Conservation (phyloP, 2,329 filamentous ascomycete species). For the Neofusicoccum sp. region DNA sequence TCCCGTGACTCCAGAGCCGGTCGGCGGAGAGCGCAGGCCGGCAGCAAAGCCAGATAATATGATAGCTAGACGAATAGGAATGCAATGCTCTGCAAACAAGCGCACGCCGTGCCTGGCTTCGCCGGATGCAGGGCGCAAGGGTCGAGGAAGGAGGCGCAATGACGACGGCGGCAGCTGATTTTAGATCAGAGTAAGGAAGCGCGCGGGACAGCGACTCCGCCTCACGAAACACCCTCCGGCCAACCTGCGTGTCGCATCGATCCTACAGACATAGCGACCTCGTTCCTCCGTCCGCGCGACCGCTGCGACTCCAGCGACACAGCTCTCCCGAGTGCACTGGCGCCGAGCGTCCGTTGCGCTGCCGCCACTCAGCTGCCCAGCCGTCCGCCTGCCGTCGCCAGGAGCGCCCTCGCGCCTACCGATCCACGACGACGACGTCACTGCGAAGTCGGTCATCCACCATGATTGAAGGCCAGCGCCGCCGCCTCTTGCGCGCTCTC, state of each 20-base stretch:
- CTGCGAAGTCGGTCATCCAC: constrained; percentile 19
- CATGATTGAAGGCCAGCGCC: constrained; percentile 48
- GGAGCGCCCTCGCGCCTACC: constrained; percentile 19
- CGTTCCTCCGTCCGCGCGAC: not conserved
- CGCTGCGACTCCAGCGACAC: not conserved
- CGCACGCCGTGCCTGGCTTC: not conserved
- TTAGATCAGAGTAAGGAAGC: constrained; percentile 19
- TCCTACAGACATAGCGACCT: not conserved
- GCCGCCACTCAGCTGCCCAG: constrained; percentile 3
- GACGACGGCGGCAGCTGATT: constrained; percentile 7
- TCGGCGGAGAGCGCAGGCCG: not conserved
- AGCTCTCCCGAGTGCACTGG: not conserved
- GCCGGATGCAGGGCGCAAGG: not conserved
- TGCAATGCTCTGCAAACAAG: not conserved
- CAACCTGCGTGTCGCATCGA: constrained; percentile 3
- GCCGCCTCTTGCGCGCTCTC: constrained; percentile 65
- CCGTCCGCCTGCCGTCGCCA: constrained; percentile 5
- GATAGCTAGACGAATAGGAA: constrained; percentile 9
- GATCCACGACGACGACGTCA: constrained; percentile 21
- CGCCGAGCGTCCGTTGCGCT: not conserved
- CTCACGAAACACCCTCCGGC: constrained; percentile 9
- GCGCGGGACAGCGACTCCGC: constrained; percentile 20
- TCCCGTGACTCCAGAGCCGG: not conserved
- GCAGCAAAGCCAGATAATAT: not conserved
- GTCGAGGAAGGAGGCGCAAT: constrained; percentile 6